A percentile compares a stretch with the other conserved stretches of the same genome.
Evolutionary conservation across 2,329 filamentous ascomycete genomes (phyloP).

Genomic region (Aspergillus hiratsukae): DNA sequence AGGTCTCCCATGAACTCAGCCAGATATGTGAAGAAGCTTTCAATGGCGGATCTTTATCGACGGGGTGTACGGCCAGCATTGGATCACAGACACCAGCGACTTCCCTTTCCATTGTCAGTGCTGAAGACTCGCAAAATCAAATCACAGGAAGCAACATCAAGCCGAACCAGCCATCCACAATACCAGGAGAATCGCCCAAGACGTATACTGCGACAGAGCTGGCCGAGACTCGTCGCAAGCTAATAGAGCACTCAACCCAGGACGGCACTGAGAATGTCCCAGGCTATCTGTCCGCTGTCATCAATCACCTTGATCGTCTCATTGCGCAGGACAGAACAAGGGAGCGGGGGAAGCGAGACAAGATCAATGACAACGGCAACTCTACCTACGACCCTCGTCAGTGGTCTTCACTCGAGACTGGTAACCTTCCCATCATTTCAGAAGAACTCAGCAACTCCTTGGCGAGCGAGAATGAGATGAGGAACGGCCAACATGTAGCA

Average conservation of each 20-base stretch:
- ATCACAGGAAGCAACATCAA: constrained; percentile 15
- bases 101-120: constrained; percentile 36
- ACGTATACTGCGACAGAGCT: constrained; percentile 53
- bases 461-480: constrained; percentile 7
- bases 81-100: constrained; percentile 51
- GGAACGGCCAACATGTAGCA: constrained; percentile 7
- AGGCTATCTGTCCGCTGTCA: constrained; percentile 55
- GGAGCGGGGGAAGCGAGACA: constrained; percentile 1
- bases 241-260: constrained; percentile 49
- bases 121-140: constrained; percentile 20
- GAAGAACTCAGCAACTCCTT: constrained; percentile 39
- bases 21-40: constrained; percentile 92
- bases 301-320: constrained; percentile 56
- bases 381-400: constrained; percentile 16
- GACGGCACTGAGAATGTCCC: constrained; percentile 42
- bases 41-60: constrained; percentile 61
- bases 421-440: constrained; percentile 47
- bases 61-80: constrained; percentile 41
- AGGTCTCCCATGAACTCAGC: constrained; percentile 79
- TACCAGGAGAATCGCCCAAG: constrained; percentile 41
- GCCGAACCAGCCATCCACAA: constrained; percentile 41
- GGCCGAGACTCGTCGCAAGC: constrained; percentile 54
- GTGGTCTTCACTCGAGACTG: constrained; percentile 11
- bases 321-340: constrained; percentile 42
- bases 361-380: constrained; percentile 4